Evolutionary conservation across 352 stramenopile species (phyloP), one percentile per base, ranked within the genome.

Genomic region (Phytophthora tubulina): DNA sequence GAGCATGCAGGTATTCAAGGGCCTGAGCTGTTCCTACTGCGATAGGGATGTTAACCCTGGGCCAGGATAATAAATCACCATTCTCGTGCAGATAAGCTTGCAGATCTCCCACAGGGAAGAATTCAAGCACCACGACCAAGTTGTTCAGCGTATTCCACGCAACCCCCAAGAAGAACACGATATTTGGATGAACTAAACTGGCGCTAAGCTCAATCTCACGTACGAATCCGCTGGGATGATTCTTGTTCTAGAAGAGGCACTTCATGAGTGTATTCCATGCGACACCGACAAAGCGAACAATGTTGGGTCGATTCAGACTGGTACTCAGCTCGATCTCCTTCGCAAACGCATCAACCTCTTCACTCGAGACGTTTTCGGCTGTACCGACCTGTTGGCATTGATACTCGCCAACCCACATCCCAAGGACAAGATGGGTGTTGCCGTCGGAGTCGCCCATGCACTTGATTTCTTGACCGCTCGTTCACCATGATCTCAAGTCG

Each of bases 131-230:
- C 51, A 82, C 78, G 5, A 72, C 54, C n/a, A 86, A 56, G 56
- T 83, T 79, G 48, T 76, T 72, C 17, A 83, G 67, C 4, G 55
- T 75, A 38, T 76, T 84, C 73, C 79, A 84, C 8, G 76, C 74
- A 6, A 84, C 76, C 17, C 76, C 74, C 6, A 80, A n/a, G 39
- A 82, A 57, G 0, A 63, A 49, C 3, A 82, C 59, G 30, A 85
- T 75, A 44, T 81, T 71, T 0, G 72, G 68, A 21, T 81, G 78
- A 2, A 54, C 27, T 17, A 83, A 56, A 39, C 58, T 70, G 14
- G 76, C 72, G 4, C 35, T 79, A 3, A 80, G 51, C 45, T 80
- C 68, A 32, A 82, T 78, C 41, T 80, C 75, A 35, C 67, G 48
- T 1, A 56, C 67, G 55, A 83, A 6, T 76, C 42, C 46, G 59